Base-by-base conservation (phyloP, 371 early-diverging fungal species). In the Mortierella sp. region DNA sequence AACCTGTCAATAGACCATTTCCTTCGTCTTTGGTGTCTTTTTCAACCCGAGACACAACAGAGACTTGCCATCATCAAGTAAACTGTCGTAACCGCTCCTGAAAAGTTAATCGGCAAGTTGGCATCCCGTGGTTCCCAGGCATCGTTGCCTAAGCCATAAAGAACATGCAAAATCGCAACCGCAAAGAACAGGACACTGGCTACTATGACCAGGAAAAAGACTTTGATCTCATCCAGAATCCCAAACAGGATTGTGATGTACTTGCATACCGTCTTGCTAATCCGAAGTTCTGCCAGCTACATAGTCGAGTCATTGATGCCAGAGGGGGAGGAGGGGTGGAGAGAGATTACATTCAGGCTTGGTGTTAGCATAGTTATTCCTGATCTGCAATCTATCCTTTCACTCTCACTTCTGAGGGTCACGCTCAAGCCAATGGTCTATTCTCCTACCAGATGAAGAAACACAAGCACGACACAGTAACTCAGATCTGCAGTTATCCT, bases 51-150 rank as follows among this genome's bases (percentile, higher is more conserved):
- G n/a, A n/a, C n/a, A n/a, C n/a, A n/a, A n/a, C n/a, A n/a, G n/a
- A n/a, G n/a, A 28, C 57, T 57, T 66, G 69, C 75, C 70, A 75
- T 69, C 48, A 75, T 62, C 56, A 75, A 69, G 26, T 75, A 75
- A 3, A 70, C 69, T 14, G 66, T 47, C 2, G 70, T 66, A 7
- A 75, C 1, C 9, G 69, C 70, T 23, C 57, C 52, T 14, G 47
- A 37, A 21, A 66, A 62, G 16, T 66, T 6, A 1, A 16, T 15
- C 0, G 75, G 62, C 14, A 66, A 66, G 37, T 37, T 5, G 9
- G 9, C 37, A 9, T 37, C 37, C 9, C 5, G 29, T 11, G 47
- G 53, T 37, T 37, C 37, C 37, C 37, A 37, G 9, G 23, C 60
- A 64, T 26, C 21, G 9, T 14, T 21, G 26, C 23, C 29, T 28